Base-by-base conservation (phyloP, 2,329 filamentous ascomycete genomes). In the Neonectria magnoliae region DNA sequence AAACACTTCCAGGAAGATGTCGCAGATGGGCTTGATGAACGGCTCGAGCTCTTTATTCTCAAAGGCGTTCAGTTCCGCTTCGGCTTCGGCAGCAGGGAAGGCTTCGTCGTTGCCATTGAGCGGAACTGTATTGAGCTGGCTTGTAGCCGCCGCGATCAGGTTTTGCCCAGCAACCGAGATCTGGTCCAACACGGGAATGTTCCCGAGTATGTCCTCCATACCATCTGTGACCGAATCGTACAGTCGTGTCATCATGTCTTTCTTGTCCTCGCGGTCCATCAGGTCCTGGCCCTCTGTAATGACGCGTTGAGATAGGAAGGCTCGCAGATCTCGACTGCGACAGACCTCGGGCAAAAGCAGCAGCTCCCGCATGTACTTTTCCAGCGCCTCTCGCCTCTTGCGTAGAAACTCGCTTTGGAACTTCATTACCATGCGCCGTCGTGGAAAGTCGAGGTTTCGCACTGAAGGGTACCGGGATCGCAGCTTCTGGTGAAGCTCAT, bases 181-280 rank as follows among this genome's bases (percentile, higher is more conserved):
- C 77, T 98, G 96, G 73, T 99, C 96, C 31, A 99, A 86, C 0
- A 98, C 94, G 1, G 96, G 93, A 47, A 98, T 95, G 76, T 97
- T 98, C 60, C 96, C 96, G 4, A 99, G 83, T 59, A 99, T 97
- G 72, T 99, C 96, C 76, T 99, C 96, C 91, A 99, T 97, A 36
- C 97, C 96, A 76, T 99, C 96, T 1, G 95, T 93, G 22, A 99
- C 95, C 0, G 95, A 98, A 77, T 97, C 97, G 81, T 98, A 99
- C 52, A 99, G 89, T 5, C 96, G 90, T 1, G 93, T 94, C 68
- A 99, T 96, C 77, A 99, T 94, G 76, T 98, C 93, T 76, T 87
- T 91, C 78, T 92, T 92, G 72, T 88, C 88, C 58, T 91, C 88
- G 7, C 83, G 84, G 56, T 86, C 85, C 53, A 88, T 79, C 27